These are phyloP conservation scores for Babesia caballi DNA, from an alignment of 169 alveolate species.

Conservation along the genomic window DNA sequence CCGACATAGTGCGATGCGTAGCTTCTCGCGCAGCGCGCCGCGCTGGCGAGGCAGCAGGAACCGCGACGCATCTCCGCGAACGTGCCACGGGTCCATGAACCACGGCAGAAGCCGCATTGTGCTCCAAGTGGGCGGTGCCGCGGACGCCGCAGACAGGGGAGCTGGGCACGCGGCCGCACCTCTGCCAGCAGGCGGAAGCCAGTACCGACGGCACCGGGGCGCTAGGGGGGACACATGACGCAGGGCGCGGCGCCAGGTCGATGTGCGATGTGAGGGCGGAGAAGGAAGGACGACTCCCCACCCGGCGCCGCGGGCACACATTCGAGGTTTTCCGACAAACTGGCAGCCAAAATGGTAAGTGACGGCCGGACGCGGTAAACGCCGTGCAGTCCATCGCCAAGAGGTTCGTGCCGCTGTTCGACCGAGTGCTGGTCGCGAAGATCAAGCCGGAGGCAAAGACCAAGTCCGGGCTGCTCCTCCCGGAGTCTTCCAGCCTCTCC, in stretches of 20 bases:
- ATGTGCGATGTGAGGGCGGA: not conserved
- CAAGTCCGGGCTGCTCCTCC: conserved; percentile 80
- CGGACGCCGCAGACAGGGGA: not conserved
- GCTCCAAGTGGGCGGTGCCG: not conserved
- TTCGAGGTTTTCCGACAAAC: not conserved
- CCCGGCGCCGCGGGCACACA: not conserved
- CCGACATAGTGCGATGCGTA: conserved; percentile 1
- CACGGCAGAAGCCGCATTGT: conserved; percentile 33
- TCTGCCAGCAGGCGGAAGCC: not conserved
- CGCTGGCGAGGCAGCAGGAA: conserved; percentile 15
- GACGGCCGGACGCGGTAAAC: not conserved
- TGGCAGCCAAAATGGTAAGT: conserved; percentile 27
- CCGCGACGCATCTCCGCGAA: conserved; percentile 26
- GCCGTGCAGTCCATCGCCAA: conserved; percentile 62
- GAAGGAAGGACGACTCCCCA: not conserved
- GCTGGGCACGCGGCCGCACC: not conserved
- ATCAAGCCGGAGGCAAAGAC: conserved; percentile 75
- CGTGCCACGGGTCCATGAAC: conserved; percentile 39
- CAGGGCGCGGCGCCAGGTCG: not conserved
- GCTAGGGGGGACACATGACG: not conserved
- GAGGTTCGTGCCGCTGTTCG: conserved; percentile 80
- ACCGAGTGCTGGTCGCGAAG: conserved; percentile 79
- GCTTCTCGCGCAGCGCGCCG: conserved; percentile 20
- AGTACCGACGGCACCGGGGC: not conserved
- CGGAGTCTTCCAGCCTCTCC: conserved; percentile 77